Base-by-base conservation (phyloP, 139 green algal species). In the Yamagishiella unicocca region DNA sequence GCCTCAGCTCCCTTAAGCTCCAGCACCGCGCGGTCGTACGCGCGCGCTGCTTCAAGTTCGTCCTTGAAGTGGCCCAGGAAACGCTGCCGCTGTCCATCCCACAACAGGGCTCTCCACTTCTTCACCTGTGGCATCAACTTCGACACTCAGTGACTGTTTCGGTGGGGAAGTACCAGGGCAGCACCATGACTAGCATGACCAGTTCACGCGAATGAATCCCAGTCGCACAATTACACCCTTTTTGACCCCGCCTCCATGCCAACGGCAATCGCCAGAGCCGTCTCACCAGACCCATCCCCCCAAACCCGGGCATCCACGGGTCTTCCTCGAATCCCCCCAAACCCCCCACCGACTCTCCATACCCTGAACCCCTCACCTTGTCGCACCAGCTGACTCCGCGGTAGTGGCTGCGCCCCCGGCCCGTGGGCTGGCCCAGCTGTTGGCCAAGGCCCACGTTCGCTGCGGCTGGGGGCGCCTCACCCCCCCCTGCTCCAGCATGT, bases 361-460 rank as follows among this genome's bases (percentile, higher is more conserved):
- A n/a, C n/a, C n/a, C n/a, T n/a, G n/a, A n/a, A n/a, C n/a, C 12
- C 17, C 50, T 58, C 33, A 91, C 76, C 75, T 89, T 87, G 40
- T 91, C 88, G 71, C 88, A 89, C 88, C 82, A 91, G 40, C 62
- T 87, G 21, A 91, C 88, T 33, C 88, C 88, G 22, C 75, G 77
- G 61, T 81, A 64, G 42, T 37, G 42, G 37, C 67, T 76, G 70
- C 38, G 38, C 70, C 70, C 70, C 70, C 70, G 38, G 38, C 37
- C 70, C 70, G 35, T 55, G 40, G 25, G 38, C 42, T 55, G 70
- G 17, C 70, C 70, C 24, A 17, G 8, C 1, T 84, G 24, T 62
- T 85, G 40, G 29, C 45, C 24, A 19, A 38, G 37, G 31, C 58
- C 61, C 31, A 55, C 40, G 46, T 40, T 33, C 67, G 58, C 79